phyloP scores from a whole-genome alignment of 371 early-diverging fungal species.

The Fennellomyces sp. region DNA sequence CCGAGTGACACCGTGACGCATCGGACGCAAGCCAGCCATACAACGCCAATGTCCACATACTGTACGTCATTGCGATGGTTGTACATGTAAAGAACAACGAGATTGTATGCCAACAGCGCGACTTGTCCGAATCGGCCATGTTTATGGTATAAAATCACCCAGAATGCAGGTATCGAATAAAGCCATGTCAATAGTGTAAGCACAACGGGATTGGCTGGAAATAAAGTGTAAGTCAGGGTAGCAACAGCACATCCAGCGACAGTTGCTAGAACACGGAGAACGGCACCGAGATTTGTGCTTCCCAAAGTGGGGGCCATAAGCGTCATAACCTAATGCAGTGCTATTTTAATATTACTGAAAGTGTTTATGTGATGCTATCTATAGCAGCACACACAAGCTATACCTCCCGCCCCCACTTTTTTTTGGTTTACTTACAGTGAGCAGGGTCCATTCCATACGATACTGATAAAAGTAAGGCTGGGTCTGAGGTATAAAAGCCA shows the following conservation, averaged over 20 bases:
- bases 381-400: not conserved
- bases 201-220: constrained; percentile 47
- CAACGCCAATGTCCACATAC: constrained; percentile 54
- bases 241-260: constrained; percentile 66
- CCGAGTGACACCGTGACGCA: constrained; percentile 73
- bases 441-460: constrained; percentile 80
- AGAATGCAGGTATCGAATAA: constrained; percentile 71
- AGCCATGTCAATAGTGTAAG: constrained; percentile 62
- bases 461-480: constrained; percentile 58
- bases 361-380: not conserved
- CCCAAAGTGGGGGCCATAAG: constrained; percentile 87
- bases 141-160: constrained; percentile 61
- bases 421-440: constrained; percentile 66
- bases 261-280: constrained; percentile 76
- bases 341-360: not conserved
- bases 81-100: constrained; percentile 74
- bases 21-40: constrained; percentile 63
- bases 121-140: constrained; percentile 80
- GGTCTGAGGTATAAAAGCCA: constrained; percentile 71
- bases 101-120: constrained; percentile 73
- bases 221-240: constrained; percentile 53
- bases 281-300: constrained; percentile 72
- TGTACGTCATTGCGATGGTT: constrained; percentile 64
- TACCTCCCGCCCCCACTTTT: too few relatives aligned
- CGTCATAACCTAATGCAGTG: constrained; percentile 47